Evolutionary conservation across 2,329 filamentous ascomycete genomes (phyloP).

Genomic region (Ceratocystis huliohia): DNA sequence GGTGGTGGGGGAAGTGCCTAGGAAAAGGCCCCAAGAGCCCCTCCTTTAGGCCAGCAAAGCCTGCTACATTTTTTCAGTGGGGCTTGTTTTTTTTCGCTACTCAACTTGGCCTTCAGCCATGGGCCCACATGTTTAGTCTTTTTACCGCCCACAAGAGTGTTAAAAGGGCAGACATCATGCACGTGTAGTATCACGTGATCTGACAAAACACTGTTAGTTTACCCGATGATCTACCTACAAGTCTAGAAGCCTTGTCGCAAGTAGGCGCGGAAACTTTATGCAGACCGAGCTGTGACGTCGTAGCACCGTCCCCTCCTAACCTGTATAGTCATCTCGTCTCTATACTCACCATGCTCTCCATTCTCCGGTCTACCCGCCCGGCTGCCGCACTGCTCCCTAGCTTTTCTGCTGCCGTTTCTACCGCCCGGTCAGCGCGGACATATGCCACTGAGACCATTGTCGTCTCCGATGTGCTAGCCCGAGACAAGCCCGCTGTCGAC

Average conservation of each 20-base stretch:
- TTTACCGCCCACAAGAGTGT: background rate
- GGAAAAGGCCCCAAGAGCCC: background rate
- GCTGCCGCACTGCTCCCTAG: constrained; percentile 12
- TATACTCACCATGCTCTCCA: background rate
- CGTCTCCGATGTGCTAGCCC: constrained; percentile 18
- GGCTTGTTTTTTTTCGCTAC: constrained; percentile 6
- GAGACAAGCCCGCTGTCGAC: constrained; percentile 22
- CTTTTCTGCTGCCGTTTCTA: constrained; percentile 5
- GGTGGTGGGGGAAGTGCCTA: background rate
- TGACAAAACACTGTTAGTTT: background rate
- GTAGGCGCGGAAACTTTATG: background rate
- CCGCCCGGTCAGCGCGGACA: constrained; percentile 18
- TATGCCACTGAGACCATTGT: constrained; percentile 22
- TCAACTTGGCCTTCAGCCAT: background rate
- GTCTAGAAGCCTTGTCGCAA: background rate
- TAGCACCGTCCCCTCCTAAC: background rate
- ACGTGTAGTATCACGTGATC: background rate
- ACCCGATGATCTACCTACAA: background rate
- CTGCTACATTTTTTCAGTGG: constrained; percentile 4
- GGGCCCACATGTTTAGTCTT: too few species aligned
- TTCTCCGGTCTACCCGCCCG: background rate
- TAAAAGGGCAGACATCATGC: background rate
- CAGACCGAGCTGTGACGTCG: background rate
- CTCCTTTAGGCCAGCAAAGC: background rate
- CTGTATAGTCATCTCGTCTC: background rate